Evolutionary conservation across 1,284 basidiomycete species (phyloP).

Genomic region (Austroboletus novae-zelandiae): DNA sequence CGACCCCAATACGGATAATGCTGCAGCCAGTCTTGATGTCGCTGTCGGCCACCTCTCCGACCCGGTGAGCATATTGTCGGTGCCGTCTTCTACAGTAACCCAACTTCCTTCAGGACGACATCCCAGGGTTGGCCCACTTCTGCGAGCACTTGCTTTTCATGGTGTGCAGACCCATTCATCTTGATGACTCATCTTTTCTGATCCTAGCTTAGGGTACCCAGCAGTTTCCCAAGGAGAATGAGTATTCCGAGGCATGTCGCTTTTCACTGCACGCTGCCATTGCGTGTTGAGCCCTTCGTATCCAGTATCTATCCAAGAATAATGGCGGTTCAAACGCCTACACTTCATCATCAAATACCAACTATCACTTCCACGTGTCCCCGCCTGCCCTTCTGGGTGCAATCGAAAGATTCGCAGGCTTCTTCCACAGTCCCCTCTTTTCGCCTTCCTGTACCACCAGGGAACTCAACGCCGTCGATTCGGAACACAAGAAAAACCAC

Average conservation of each 20-base stretch:
- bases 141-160: constrained; percentile 97
- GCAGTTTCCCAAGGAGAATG: constrained; percentile 88
- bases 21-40: constrained; percentile 93
- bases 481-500: constrained; percentile 98
- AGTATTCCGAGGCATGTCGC: constrained; percentile 73
- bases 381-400: constrained; percentile 83
- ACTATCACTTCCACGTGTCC: constrained; percentile 93
- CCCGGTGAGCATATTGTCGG: constrained; percentile 59
- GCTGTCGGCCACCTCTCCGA: constrained; percentile 94
- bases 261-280: background rate
- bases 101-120: constrained; percentile 56
- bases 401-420: constrained; percentile 88
- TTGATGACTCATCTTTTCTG: constrained; percentile 1
- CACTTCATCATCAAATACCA: constrained; percentile 92
- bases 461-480: constrained; percentile 96
- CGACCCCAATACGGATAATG: constrained; percentile 90
- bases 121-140: constrained; percentile 88
- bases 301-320: constrained; percentile 84
- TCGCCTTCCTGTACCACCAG: constrained; percentile 87
- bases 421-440: constrained; percentile 95
- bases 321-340: constrained; percentile 93
- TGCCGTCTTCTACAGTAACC: background rate
- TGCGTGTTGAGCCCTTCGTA: background rate
- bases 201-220: constrained; percentile 60
- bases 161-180: constrained; percentile 45